Base-by-base conservation (phyloP, 192 early-diverging fungal species). In the Entophlyctis luteolus region DNA sequence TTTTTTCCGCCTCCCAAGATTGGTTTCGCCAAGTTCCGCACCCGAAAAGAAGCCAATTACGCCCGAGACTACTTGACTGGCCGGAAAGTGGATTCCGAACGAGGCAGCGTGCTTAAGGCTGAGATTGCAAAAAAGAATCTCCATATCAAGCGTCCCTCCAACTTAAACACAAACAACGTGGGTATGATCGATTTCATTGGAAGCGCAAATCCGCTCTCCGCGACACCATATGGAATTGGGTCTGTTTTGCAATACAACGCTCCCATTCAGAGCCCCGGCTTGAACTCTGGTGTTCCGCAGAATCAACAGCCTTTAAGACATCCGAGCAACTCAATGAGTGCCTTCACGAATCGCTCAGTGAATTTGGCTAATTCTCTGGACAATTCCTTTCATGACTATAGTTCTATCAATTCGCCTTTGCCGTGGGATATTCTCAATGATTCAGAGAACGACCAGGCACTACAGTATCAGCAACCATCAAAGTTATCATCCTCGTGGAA, bases 111-210 rank as follows among this genome's bases (percentile, higher is more conserved):
- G 28, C 85, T 99, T 38, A 99, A 99, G 77, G 97, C 95, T 0
- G 95, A 98, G 71, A 93, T 99, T 91, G 97, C 97, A 34, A 97
- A 96, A 72, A 98, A 97, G 82, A 97, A 99, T 70, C 81, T 99
- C 55, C 93, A 95, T 78, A 93, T 91, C 53, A 92, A 90, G 66
- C 86, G 93, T 48, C 83, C 91, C n/a, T n/a, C 39, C 39, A n/a
- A n/a, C n/a, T n/a, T n/a, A 42, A 87, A 96, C 28, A 95, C 96
- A 72, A 87, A 89, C 6, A 92, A 96, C 62, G 84, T 85, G 48
- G 90, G 90, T 14, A 75, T 71, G 68, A 33, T 5, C 39, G 46
- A 18, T 25, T 46, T 39, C 28, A 47, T 5, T 5, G 36, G 83
- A 82, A 39, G 31, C 16, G 36, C 54, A 29, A 31, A 5, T 55